Evolutionary conservation across 805 yeast species (phyloP), one percentile per base, ranked within the genome.

Genomic region (Myxozyma kluyveri): DNA sequence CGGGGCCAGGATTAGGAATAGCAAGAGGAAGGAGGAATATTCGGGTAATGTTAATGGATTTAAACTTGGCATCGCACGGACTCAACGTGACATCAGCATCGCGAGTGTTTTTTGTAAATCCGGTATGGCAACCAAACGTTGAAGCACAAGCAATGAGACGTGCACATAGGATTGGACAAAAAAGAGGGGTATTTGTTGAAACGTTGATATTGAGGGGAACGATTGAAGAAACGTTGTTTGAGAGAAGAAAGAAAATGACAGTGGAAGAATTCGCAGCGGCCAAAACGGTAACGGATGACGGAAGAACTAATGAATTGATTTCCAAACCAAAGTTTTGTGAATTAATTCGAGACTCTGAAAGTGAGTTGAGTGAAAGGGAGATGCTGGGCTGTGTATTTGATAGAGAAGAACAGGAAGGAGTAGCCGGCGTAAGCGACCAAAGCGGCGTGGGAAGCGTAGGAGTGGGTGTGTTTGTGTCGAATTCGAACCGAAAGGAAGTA

Each of bases 81-180:
- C 65, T 84, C 39, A 83, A 86, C 0, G 81, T 84, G 5, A 77
- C 81, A 18, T 74, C 82, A 0, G 89, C 89, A 2, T 81, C 88
- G 0, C 72, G 81, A 47, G 86, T 84, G 1, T 84, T 81, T 61
- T 83, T 84, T 63, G 71, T 83, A n/a, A 82, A 77, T 58, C 88
- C 88, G 0, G 83, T 84, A 1, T 84, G 88, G 89, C 79, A 75
- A 56, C 73, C 80, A 50, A 76, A 85, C 0, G 71, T 80, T 18
- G 89, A 84, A 63, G 88, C 88, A 0, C 89, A 84, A 61, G 88
- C 88, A 0, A 82, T 84, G 43, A 83, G 84, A 58, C 76, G 90
- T 69, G 84, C 88, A 0, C 90, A 84, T 67, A 75, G 89, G 66
- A 84, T 84, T 64, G 89, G 90, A 0, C 89, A 84, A 58, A 70